Percentiles rank a stretch among this genome's conserved stretches.
phyloP scores from a whole-genome alignment of 2,329 filamentous ascomycete species.

The Cytospora schulzeri region DNA sequence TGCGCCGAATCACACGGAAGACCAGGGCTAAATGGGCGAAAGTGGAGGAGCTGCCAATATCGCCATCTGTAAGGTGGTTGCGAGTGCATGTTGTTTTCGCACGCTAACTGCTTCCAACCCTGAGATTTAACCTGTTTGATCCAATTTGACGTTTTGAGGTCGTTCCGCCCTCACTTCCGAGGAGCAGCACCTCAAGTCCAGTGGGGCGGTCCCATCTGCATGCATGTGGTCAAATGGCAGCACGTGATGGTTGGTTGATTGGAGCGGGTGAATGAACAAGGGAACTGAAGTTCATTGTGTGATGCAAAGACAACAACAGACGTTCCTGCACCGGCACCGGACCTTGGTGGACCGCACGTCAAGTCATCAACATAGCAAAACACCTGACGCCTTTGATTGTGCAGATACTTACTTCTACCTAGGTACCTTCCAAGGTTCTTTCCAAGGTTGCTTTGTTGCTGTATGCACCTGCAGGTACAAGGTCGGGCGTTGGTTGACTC shows the following conservation, averaged over 20 bases:
- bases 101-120: neutral
- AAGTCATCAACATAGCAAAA: neutral
- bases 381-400: neutral
- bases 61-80: neutral
- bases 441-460: neutral
- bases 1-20: slow-evolving; percentile 15
- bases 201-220: neutral
- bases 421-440: too few relatives aligned
- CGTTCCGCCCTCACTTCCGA: neutral
- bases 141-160: neutral
- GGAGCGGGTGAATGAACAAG: neutral
- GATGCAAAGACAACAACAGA: neutral
- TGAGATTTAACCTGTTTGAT: neutral
- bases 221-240: neutral
- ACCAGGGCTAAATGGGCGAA: neutral
- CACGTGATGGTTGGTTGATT: neutral
- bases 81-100: neutral
- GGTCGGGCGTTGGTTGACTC: neutral
- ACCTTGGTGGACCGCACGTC: too few relatives aligned
- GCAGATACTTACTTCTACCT: neutral
- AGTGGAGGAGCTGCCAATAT: neutral
- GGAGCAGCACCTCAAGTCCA: neutral
- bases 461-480: neutral
- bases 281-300: neutral
- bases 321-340: too few relatives aligned